These are phyloP conservation scores for Cercospora sp. DNA, from an alignment of 2,329 filamentous ascomycete genomes.

Conservation along the genomic window DNA sequence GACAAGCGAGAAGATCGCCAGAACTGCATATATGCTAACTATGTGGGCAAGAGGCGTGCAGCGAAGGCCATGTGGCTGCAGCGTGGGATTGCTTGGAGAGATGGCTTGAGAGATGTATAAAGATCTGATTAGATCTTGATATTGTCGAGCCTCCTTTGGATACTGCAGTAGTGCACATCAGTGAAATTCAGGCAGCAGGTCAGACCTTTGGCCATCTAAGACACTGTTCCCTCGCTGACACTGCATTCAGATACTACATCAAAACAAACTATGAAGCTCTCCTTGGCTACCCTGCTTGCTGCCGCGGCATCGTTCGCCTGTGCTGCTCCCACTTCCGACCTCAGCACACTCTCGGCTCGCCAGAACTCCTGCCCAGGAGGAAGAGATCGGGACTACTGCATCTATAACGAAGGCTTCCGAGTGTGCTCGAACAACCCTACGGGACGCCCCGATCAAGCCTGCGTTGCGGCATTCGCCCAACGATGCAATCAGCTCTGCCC, in stretches of 20 bases:
- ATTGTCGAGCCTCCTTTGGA: background rate
- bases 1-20: background rate
- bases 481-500: background rate
- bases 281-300: background rate
- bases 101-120: background rate
- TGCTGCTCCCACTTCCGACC: background rate
- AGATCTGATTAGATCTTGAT: conserved; percentile 3
- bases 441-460: background rate
- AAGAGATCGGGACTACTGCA: background rate
- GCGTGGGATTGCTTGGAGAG: background rate
- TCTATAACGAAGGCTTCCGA: background rate
- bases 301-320: background rate
- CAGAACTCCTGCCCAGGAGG: background rate
- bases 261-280: background rate
- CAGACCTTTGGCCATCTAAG: background rate
- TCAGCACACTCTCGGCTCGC: background rate
- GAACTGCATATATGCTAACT: background rate
- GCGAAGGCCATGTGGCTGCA: background rate
- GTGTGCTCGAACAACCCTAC: background rate
- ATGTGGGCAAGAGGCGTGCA: background rate
- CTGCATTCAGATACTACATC: background rate
- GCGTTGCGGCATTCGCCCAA: background rate
- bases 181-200: background rate
- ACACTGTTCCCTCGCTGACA: background rate
- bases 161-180: background rate